Base-by-base conservation (phyloP, 306 rosid species). In the Sphenostylis stenocarpa region DNA sequence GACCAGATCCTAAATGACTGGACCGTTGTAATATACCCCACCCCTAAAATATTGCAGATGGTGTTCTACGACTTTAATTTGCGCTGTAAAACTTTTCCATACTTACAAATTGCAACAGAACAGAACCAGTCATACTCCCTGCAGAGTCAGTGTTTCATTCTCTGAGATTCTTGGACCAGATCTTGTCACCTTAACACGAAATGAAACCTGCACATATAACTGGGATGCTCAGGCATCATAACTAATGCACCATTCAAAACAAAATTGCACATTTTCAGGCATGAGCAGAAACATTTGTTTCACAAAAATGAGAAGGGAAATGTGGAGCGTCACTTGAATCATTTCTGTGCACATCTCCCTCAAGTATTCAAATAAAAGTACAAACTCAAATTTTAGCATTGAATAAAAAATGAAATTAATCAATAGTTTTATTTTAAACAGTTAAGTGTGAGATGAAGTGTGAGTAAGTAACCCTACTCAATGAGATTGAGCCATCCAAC, bases 151-250 rank as follows among this genome's bases (percentile, higher is more conserved):
- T 48, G 86, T 87, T 74, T 62, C 87, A 43, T 81, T 58, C 60
- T 80, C 77, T 10, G 53, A 55, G 51, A 5, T 63, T 57, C 11
- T 66, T 47, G 85, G 87, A 68, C 86, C 63, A 15, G 91, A 77
- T 17, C 79, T 81, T 24, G 47, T 61, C 48, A 86, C 94, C 86
- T 93, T 90, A 58, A 93, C 90, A 52, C 91, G 88, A 73, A 90
- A 91, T 39, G 85, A 83, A 24, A 84, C 96, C 98, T 93, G 93
- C 83, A 84, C 20, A 75, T 36, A 71, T 36, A 71, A 55, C 12
- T 72, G 10, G 49, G 44, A 57, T 72, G 56, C 29, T 76, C 3
- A 78, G 60, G 38, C 28, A 53, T 52, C 36, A 28, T 52, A 52
- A 44, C 53, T 10, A 71, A 45, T 23, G 62, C 57, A 74, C 47